Evolutionary conservation across 305 asterid species (phyloP).

Genomic region (Fraxinus greggii): DNA sequence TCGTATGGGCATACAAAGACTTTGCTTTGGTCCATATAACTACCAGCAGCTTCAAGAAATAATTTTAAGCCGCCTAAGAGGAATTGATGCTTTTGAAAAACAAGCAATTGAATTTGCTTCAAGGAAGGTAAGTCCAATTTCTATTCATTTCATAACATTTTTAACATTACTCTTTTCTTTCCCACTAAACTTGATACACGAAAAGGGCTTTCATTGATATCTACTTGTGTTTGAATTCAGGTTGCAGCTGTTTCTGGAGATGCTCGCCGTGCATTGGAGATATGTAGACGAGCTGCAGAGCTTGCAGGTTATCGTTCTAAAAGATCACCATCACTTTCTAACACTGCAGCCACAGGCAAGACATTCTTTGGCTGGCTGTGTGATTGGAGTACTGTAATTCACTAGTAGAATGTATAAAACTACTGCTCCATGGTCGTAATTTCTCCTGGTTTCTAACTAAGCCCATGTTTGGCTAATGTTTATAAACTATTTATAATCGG

Average conservation of each 20-base stretch:
- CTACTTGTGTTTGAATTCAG: constrained; percentile 37
- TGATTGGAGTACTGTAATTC: neutral
- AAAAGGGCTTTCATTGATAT: constrained; percentile 20
- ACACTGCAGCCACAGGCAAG: constrained; percentile 52
- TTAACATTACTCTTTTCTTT: constrained; percentile 10
- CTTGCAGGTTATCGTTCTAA: constrained; percentile 75
- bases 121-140: constrained; percentile 61
- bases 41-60: constrained; percentile 93
- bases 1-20: constrained; percentile 98
- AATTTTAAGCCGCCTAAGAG: constrained; percentile 77
- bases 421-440: constrained; percentile 1
- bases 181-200: constrained; percentile 4
- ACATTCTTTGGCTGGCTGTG: neutral
- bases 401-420: neutral
- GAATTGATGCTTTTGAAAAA: constrained; percentile 82
- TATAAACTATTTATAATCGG: neutral
- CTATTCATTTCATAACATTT: constrained; percentile 17
- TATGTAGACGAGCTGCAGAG: constrained; percentile 96
- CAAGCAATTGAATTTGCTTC: constrained; percentile 95
- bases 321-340: constrained; percentile 35
- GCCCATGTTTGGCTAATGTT: neutral
- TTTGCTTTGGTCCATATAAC: constrained; percentile 94
- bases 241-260: constrained; percentile 99
- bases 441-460: neutral
- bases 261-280: constrained; percentile 97